Evolutionary conservation across 306 rosid species (phyloP), one percentile per base, ranked within the genome.

Genomic region (Crataegus laevigata): DNA sequence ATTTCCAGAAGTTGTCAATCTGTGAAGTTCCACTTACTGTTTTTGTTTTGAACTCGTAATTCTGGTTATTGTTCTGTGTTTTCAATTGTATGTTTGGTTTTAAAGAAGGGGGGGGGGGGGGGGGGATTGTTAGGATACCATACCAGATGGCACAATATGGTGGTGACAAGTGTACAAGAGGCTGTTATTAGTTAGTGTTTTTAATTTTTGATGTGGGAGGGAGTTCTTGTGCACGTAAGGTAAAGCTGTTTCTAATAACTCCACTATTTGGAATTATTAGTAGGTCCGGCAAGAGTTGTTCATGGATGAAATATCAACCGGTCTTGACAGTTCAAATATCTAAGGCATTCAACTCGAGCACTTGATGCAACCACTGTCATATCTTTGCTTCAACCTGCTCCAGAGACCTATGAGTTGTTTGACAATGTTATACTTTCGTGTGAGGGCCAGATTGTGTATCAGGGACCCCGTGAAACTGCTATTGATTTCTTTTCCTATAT

Each of bases 221-320:
- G 21, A 3, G 13, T 51, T 65, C 64, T 83, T 45, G n/a, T 85
- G 50, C 66, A 62, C 71, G 78, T 67, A 30, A 18, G 73, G 66
- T 74, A 68, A 57, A 65, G 50, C 40, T 72, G 28, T 80, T 82
- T 77, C 79, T 90, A 59, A 85, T 75, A 69, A 55, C n/a, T 50
- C 40, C 73, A 65, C 59, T 84, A 63, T 75, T 70, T 81, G 69
- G 99, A 96, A 87, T 72, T 92, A 77, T 85, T 96, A 47, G 86
- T 92, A 80, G 99, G 99, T 80, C 96, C 99, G 43, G 98, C 99
- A 50, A 90, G 99, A 92, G 99, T 96, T 92, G 52, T 92, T 88
- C 91, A 92, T 96, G 99, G 99, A 96, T 80, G 99, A 96, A 84
- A 96, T 96, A 89, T 96, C 99, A 75, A 96, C 89, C 42, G 99